Evolutionary conservation across 768 basidiomycete species (phyloP).

Genomic region (Hydnum rufescens): DNA sequence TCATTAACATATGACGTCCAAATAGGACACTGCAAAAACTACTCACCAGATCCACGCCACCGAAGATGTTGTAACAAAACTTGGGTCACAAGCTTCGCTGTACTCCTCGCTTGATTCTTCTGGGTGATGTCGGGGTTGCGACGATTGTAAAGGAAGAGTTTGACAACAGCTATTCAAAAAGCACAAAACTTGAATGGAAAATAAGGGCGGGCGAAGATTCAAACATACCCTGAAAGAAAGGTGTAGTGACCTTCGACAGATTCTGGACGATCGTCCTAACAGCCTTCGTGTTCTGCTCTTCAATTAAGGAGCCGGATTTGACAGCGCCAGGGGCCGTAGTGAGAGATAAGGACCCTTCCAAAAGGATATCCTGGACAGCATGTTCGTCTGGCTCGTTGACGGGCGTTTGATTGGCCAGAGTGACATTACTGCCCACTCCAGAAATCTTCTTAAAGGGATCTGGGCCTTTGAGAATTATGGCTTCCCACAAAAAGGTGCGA

Average conservation of each 20-base stretch:
- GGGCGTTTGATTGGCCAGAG: background rate
- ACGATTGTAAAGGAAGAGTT: slow-evolving; percentile 57
- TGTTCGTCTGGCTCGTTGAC: no score
- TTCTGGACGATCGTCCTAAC: background rate
- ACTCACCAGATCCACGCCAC: slow-evolving; percentile 32
- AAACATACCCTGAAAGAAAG: slow-evolving; percentile 67
- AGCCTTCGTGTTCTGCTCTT: slow-evolving; percentile 4
- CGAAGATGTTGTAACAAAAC: slow-evolving; percentile 55
- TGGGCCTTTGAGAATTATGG: slow-evolving; percentile 50
- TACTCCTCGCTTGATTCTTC: slow-evolving; percentile 53
- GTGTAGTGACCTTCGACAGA: slow-evolving; percentile 28
- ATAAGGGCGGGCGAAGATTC: background rate
- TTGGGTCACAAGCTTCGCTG: slow-evolving; percentile 47
- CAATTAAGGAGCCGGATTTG: background rate
- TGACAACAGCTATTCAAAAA: slow-evolving; percentile 52
- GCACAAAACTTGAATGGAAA: slow-evolving; percentile 2
- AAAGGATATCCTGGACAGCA: no score
- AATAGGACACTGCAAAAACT: background rate
- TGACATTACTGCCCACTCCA: background rate
- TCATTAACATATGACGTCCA: slow-evolving; percentile 4
- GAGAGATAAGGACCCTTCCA: no score
- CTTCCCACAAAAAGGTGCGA: slow-evolving; percentile 71
- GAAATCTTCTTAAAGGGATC: slow-evolving; percentile 29
- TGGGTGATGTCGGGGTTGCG: slow-evolving; percentile 57
- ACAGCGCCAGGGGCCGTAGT: slow-evolving; percentile 1